Percentiles rank a stretch among this genome's conserved stretches.
phyloP scores from a whole-genome alignment of 768 basidiomycete genomes.

The Russula sp. region DNA sequence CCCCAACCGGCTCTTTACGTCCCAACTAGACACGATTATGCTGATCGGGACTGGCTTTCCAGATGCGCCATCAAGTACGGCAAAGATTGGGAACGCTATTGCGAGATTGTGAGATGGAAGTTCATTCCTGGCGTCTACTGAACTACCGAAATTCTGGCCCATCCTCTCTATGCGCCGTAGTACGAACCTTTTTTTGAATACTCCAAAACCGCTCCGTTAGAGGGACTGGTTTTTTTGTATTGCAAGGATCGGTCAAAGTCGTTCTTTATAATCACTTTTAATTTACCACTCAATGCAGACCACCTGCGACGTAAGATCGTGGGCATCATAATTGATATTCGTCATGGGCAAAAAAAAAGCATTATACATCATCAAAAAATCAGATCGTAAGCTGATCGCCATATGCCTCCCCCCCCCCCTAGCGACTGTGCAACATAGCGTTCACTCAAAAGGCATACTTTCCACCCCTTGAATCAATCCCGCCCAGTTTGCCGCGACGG shows the following conservation, averaged over 20 bases:
- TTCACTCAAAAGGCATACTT: slow-evolving; percentile 79
- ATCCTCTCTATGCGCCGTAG: background rate
- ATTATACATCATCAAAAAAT: slow-evolving; percentile 8
- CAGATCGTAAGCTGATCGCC: slow-evolving; percentile 6
- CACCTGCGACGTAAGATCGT: background rate
- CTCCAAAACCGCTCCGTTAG: no score
- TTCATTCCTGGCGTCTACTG: slow-evolving; percentile 87
- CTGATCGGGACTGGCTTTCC: slow-evolving; percentile 8
- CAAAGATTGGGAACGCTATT: slow-evolving; percentile 91
- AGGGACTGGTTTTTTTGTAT: background rate
- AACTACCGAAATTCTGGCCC: background rate
- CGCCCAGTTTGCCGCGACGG: slow-evolving; percentile 63
- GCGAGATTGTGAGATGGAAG: slow-evolving; percentile 79
- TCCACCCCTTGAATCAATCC: slow-evolving; percentile 64
- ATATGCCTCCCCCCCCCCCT: background rate
- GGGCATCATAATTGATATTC: background rate
- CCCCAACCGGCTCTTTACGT: background rate
- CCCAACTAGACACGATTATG: background rate
- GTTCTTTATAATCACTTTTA: background rate
- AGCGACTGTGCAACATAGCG: background rate
- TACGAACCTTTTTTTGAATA: background rate
- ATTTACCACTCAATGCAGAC: background rate
- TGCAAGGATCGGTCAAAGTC: background rate
- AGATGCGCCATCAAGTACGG: slow-evolving; percentile 82
- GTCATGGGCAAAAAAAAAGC: background rate